These are phyloP conservation scores for Coniochaeta pulveracea DNA, from an alignment of 2,329 filamentous ascomycete species.

Conservation along the genomic window DNA sequence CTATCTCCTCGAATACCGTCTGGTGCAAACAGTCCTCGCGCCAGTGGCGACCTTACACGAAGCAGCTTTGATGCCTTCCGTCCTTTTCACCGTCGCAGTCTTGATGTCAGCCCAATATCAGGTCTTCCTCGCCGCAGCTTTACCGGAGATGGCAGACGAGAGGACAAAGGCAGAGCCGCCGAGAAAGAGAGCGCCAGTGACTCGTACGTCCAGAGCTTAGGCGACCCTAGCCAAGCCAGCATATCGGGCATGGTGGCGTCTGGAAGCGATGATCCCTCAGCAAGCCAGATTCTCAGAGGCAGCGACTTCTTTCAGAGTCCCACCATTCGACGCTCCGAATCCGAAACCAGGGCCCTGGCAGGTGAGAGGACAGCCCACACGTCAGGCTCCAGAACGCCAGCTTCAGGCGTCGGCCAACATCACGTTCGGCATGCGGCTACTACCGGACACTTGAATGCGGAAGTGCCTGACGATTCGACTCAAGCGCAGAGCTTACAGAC, in stretches of 20 bases:
- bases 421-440: constrained; percentile 21
- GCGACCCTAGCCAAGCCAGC: constrained; percentile 49
- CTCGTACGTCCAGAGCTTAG: constrained; percentile 63
- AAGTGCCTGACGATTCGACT: background rate
- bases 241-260: constrained; percentile 59
- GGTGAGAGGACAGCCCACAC: background rate
- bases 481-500: constrained; percentile 35
- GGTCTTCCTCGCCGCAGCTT: constrained; percentile 45
- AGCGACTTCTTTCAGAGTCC: constrained; percentile 84
- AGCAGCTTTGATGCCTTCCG: constrained; percentile 43
- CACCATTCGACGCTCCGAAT: constrained; percentile 45
- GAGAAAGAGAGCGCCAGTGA: constrained; percentile 56
- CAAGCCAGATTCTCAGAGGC: constrained; percentile 78
- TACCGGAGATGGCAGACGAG: constrained; percentile 43
- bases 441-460: constrained; percentile 21
- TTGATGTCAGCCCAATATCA: constrained; percentile 32
- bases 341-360: constrained; percentile 23
- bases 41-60: constrained; percentile 39
- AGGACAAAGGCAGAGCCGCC: constrained; percentile 31
- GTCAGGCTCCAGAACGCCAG: background rate
- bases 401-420: constrained; percentile 4
- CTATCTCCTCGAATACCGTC: constrained; percentile 20
- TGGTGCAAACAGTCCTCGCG: constrained; percentile 35
- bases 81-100: constrained; percentile 34
- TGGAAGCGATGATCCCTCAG: constrained; percentile 67